A percentile compares a stretch with the other conserved stretches of the same genome.
Conservation (phyloP, 192 early-diverging fungal genomes). For the Mortierella antarctica region DNA sequence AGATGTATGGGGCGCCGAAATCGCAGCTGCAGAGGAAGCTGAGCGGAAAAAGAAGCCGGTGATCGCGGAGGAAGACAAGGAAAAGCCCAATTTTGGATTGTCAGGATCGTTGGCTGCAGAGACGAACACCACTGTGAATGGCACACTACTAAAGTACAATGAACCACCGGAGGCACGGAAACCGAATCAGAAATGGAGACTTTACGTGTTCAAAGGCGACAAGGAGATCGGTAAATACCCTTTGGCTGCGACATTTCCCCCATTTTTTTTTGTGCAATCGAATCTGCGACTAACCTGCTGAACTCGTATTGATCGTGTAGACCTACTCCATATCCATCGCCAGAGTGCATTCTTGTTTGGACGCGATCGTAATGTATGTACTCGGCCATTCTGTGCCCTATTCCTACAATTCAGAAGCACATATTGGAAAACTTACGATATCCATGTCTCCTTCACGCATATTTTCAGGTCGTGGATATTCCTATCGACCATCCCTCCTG, state of each 20-base stretch:
- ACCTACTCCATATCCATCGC: slow-evolving; percentile 86
- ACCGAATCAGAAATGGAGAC: slow-evolving; percentile 78
- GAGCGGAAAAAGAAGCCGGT: slow-evolving; percentile 43
- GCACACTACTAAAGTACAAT: slow-evolving; percentile 89
- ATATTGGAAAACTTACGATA: background rate
- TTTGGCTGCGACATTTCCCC: background rate
- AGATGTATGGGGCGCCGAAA: slow-evolving; percentile 54
- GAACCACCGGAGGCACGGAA: slow-evolving; percentile 92
- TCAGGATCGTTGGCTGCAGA: slow-evolving; percentile 92
- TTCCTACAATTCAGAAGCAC: background rate
- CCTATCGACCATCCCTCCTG: slow-evolving; percentile 96
- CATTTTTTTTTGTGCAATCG: slow-evolving; percentile 13
- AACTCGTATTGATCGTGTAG: slow-evolving; percentile 49
- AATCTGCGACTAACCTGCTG: slow-evolving; percentile 3
- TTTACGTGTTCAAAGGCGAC: slow-evolving; percentile 95
- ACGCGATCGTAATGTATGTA: slow-evolving; percentile 78
- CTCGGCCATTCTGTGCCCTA: background rate
- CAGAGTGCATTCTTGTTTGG: slow-evolving; percentile 92
- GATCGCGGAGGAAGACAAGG: slow-evolving; percentile 61
- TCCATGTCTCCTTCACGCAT: slow-evolving; percentile 10
- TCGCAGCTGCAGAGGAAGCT: slow-evolving; percentile 42
- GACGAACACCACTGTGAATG: slow-evolving; percentile 83
- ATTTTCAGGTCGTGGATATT: slow-evolving; percentile 81
- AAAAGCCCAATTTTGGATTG: slow-evolving; percentile 84
- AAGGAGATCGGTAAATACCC: slow-evolving; percentile 76